phyloP scores from a whole-genome alignment of 139 green algal species.

The Edaphochlamys debaryana region DNA sequence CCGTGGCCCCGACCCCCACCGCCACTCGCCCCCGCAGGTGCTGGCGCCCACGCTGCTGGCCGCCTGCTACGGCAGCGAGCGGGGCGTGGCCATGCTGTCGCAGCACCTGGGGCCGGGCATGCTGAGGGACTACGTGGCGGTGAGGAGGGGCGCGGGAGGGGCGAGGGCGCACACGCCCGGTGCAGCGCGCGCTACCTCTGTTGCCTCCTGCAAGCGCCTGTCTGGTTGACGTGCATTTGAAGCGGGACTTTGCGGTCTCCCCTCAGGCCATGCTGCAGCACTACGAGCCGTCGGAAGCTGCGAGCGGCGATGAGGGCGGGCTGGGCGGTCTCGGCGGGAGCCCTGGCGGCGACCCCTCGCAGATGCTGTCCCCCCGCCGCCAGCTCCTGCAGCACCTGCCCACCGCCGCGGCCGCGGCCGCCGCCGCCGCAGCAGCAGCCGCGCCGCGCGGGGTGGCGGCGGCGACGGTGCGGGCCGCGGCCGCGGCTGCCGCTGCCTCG shows the following conservation, averaged over 20 bases:
- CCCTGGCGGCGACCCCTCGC: too few relatives aligned
- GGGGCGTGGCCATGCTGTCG: slow-evolving; percentile 44
- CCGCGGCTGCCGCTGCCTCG: neutral
- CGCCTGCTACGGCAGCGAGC: slow-evolving; percentile 52
- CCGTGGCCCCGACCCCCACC: too few relatives aligned
- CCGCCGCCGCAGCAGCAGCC: neutral
- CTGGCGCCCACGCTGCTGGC: slow-evolving; percentile 60
- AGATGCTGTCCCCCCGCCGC: slow-evolving; percentile 4
- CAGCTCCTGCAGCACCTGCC: slow-evolving; percentile 4
- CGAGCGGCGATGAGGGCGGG: too few relatives aligned
- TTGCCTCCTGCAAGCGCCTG: too few relatives aligned
- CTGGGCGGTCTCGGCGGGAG: too few relatives aligned
- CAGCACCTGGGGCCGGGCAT: slow-evolving; percentile 42
- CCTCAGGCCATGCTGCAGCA: too few relatives aligned
- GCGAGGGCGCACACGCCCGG: too few relatives aligned
- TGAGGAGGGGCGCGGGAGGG: neutral
- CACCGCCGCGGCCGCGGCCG: neutral
- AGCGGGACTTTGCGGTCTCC: too few relatives aligned
- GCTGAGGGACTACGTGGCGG: slow-evolving; percentile 38
- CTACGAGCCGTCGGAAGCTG: too few relatives aligned
- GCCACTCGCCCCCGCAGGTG: too few relatives aligned
- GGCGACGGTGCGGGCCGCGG: neutral
- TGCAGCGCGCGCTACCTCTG: too few relatives aligned
- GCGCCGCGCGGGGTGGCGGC: neutral
- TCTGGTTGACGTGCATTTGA: too few relatives aligned